Evolutionary conservation across 2,329 filamentous ascomycete genomes (phyloP).

Genomic region (Davidsoniella neocaledoniae): DNA sequence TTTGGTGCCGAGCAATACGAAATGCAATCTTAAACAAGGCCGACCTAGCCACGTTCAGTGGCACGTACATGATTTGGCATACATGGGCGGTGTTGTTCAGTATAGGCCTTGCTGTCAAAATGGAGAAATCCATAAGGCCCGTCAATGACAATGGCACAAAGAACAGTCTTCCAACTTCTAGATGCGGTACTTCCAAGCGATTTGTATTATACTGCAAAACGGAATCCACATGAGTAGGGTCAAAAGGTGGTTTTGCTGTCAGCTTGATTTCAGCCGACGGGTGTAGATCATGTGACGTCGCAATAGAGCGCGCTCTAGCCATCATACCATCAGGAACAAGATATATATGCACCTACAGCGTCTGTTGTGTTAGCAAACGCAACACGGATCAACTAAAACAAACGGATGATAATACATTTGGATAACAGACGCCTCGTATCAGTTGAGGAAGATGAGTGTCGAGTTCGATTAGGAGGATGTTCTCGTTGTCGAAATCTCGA

Average conservation of each 20-base stretch:
- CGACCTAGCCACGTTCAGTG: constrained; percentile 2
- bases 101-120: not conserved
- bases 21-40: constrained; percentile 5
- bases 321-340: constrained; percentile 8
- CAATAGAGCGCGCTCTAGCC: constrained; percentile 2
- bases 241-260: not conserved
- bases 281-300: constrained; percentile 3
- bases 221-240: not conserved
- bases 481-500: constrained; percentile 4
- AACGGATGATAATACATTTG: constrained; percentile 3
- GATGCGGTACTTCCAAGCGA: constrained; percentile 4
- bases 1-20: constrained; percentile 7
- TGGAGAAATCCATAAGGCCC: not conserved
- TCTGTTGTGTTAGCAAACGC: no score
- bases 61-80: constrained; percentile 1
- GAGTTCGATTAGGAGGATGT: constrained; percentile 7
- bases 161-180: constrained; percentile 11
- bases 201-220: constrained; percentile 11
- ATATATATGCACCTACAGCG: constrained; percentile 5
- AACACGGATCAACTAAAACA: no score
- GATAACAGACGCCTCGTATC: constrained; percentile 10
- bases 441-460: constrained; percentile 9
- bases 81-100: constrained; percentile 5
- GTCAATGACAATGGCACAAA: constrained; percentile 7
- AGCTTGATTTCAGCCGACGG: constrained; percentile 7